Conservation (phyloP, 2,329 filamentous ascomycete genomes). For the Hypoxylon sp. region DNA sequence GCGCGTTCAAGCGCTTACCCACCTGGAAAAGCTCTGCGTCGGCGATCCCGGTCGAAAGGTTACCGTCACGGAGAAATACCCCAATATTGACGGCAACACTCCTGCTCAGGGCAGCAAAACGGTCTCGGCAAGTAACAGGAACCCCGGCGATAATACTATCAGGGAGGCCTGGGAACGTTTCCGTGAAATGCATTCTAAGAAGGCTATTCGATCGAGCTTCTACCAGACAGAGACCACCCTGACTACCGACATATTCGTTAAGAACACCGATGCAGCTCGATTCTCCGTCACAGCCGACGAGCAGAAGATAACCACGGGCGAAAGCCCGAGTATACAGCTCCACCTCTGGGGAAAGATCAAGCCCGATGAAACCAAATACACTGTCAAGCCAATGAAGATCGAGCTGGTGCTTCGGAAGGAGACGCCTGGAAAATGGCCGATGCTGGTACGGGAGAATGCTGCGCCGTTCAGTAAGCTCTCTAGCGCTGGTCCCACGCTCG, state of each 20-base stretch:
- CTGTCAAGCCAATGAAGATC: constrained; percentile 78
- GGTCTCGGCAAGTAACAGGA: neutral
- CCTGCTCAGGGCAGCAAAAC: constrained; percentile 2
- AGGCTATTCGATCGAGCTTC: constrained; percentile 51
- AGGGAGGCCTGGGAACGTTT: constrained; percentile 37
- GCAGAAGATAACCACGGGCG: constrained; percentile 36
- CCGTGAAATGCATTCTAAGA: constrained; percentile 31
- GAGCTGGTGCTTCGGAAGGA: constrained; percentile 78
- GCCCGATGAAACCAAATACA: constrained; percentile 64
- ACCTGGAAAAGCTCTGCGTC: constrained; percentile 54
- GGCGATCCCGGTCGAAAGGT: constrained; percentile 58
- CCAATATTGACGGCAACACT: constrained; percentile 27
- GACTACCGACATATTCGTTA: constrained; percentile 51
- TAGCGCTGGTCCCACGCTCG: constrained; percentile 20
- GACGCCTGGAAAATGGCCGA: constrained; percentile 72
- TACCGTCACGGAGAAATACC: constrained; percentile 48
- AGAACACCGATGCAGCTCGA: constrained; percentile 51
- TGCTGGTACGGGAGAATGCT: constrained; percentile 56
- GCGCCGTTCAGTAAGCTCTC: constrained; percentile 41
- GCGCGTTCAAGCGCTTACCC: constrained; percentile 56
- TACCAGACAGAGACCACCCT: constrained; percentile 51
- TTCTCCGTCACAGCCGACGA: constrained; percentile 50
- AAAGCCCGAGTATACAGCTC: constrained; percentile 67
- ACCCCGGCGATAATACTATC: constrained; percentile 22
- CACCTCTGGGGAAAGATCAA: constrained; percentile 73